phyloP scores from a whole-genome alignment of 345 rosid genomes.

The Mercurialis annua region DNA sequence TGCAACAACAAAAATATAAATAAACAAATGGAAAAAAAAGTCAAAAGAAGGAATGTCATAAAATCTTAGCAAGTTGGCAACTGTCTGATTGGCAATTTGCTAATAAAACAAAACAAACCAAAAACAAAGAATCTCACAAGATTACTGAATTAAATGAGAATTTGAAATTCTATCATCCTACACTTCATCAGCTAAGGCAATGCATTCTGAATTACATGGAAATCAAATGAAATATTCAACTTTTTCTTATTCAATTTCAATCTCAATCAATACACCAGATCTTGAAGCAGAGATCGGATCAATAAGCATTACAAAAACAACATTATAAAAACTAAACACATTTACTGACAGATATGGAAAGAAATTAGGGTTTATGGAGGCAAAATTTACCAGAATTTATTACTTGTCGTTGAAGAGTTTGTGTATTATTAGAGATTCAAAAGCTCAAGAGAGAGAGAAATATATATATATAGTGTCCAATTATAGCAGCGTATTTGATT shows the following conservation, averaged over 20 bases:
- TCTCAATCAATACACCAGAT: slow-evolving; percentile 6
- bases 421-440: slow-evolving; percentile 6
- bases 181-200: neutral
- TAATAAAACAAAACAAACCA: neutral
- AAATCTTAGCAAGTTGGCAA: neutral
- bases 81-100: neutral
- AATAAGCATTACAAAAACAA: neutral
- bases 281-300: slow-evolving; percentile 14
- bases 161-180: neutral
- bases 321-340: neutral
- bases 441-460: neutral
- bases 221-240: neutral
- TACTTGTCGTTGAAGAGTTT: neutral
- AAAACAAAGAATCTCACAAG: neutral
- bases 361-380: neutral
- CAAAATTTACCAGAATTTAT: neutral
- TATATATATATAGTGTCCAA: neutral
- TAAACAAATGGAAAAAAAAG: neutral
- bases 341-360: neutral
- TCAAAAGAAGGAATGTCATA: neutral
- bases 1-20: slow-evolving; percentile 1
- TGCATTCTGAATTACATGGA: neutral
- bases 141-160: neutral
- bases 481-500: neutral
- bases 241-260: too few relatives aligned